These are phyloP conservation scores for Suillus subaureus DNA, from an alignment of 768 basidiomycete species.

Conservation along the genomic window DNA sequence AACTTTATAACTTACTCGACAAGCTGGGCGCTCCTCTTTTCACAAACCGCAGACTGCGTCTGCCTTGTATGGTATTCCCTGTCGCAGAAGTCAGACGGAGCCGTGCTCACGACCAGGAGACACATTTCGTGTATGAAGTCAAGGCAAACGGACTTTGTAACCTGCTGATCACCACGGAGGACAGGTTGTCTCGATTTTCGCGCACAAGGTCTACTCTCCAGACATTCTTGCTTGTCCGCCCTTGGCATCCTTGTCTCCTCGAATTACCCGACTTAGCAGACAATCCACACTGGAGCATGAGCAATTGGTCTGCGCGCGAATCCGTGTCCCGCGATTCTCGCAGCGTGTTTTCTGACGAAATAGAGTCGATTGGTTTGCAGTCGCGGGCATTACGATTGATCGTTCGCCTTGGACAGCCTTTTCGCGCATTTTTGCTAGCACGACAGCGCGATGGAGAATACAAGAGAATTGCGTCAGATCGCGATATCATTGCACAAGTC, in stretches of 20 bases:
- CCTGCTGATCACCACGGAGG: background rate
- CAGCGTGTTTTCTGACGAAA: background rate
- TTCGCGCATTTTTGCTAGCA: constrained; percentile 3
- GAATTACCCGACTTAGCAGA: background rate
- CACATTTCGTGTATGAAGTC: background rate
- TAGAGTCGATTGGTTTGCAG: background rate
- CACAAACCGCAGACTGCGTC: background rate
- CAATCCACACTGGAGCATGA: background rate
- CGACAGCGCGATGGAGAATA: background rate
- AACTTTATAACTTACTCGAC: background rate
- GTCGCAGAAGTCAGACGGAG: background rate
- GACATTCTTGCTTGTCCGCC: background rate
- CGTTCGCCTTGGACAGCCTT: constrained; percentile 5
- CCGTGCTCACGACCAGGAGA: background rate
- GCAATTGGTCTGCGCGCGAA: background rate
- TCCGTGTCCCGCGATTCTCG: background rate
- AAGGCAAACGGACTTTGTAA: background rate
- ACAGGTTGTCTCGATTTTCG: background rate
- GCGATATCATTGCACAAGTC: background rate
- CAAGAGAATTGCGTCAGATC: background rate
- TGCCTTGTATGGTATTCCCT: background rate
- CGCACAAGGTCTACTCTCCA: background rate
- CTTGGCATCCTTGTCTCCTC: background rate
- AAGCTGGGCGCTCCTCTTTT: background rate
- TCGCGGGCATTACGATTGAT: constrained; percentile 5